phyloP scores from a whole-genome alignment of 768 basidiomycete species.

The Phanerochaete sordida region DNA sequence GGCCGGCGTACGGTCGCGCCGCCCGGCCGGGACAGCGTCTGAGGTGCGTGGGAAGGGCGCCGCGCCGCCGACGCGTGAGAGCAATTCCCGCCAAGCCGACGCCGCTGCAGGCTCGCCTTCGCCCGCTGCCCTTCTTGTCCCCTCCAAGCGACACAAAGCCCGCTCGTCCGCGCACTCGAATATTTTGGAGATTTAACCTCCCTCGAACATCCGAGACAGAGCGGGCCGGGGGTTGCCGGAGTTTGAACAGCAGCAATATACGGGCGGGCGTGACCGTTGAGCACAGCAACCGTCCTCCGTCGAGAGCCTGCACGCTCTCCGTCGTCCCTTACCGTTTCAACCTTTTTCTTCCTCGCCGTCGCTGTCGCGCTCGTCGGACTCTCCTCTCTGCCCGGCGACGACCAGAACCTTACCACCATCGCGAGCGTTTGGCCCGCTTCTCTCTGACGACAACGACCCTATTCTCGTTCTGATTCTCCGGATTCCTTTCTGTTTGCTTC shows the following conservation, averaged over 20 bases:
- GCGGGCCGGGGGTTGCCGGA: conserved; percentile 1
- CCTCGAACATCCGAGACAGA: neutral
- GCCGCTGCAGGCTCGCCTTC: neutral
- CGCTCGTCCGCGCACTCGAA: neutral
- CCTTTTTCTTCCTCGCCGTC: neutral
- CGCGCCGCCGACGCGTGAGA: neutral
- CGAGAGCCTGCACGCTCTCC: neutral
- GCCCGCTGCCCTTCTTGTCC: neutral
- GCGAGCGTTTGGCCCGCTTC: neutral
- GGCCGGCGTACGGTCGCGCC: neutral
- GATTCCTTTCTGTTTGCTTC: neutral
- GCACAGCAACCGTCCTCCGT: conserved; percentile 4
- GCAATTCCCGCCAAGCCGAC: neutral
- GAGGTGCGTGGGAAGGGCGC: too few species aligned
- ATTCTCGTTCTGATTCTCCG: conserved; percentile 3
- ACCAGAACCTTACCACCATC: neutral
- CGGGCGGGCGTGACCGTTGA: neutral
- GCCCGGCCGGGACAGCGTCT: neutral
- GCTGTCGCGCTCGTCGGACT: neutral
- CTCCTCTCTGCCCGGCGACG: neutral
- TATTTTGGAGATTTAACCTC: neutral
- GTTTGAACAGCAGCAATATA: conserved; percentile 2
- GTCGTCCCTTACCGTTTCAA: neutral
- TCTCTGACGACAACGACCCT: conserved; percentile 2
- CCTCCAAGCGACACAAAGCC: neutral